These are phyloP conservation scores for Usnea hakonensis DNA, from an alignment of 495 filamentous ascomycete species.

Conservation along the genomic window DNA sequence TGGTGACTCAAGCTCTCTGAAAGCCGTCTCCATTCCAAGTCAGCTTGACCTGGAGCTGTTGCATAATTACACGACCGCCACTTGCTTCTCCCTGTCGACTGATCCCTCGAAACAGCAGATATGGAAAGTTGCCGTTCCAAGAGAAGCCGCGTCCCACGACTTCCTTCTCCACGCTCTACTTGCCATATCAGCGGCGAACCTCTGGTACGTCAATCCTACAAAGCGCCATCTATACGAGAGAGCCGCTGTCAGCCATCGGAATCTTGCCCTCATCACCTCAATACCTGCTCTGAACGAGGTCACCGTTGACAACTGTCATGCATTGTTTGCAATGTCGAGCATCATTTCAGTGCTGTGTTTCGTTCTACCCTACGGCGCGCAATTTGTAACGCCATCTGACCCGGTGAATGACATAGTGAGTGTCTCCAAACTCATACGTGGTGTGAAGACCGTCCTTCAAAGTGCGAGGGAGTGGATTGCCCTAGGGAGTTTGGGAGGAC, in stretches of 20 bases:
- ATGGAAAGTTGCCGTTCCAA: slow-evolving; percentile 11
- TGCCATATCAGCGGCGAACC: neutral
- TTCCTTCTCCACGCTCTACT: slow-evolving; percentile 12
- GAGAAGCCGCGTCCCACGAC: slow-evolving; percentile 2
- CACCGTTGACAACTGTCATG: slow-evolving; percentile 2
- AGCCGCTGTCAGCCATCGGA: neutral
- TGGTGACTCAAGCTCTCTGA: neutral
- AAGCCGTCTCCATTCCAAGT: neutral
- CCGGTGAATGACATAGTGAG: slow-evolving; percentile 2
- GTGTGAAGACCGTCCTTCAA: slow-evolving; percentile 5
- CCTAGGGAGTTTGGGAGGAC: neutral
- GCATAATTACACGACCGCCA: slow-evolving; percentile 41
- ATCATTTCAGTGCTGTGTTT: slow-evolving; percentile 7
- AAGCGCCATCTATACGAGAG: slow-evolving; percentile 2
- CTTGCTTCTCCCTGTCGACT: slow-evolving; percentile 35
- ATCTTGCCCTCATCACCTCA: slow-evolving; percentile 2
- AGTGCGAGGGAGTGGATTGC: slow-evolving; percentile 2
- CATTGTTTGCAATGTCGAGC: slow-evolving; percentile 10
- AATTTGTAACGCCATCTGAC: neutral
- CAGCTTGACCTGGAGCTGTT: slow-evolving; percentile 37
- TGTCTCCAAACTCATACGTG: slow-evolving; percentile 9
- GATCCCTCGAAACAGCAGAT: slow-evolving; percentile 1
- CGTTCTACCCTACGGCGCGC: neutral
- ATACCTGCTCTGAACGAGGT: slow-evolving; percentile 1
- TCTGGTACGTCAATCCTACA: neutral